These are phyloP conservation scores for Aspergillus asperescens DNA, from an alignment of 495 filamentous ascomycete genomes.

Conservation along the genomic window DNA sequence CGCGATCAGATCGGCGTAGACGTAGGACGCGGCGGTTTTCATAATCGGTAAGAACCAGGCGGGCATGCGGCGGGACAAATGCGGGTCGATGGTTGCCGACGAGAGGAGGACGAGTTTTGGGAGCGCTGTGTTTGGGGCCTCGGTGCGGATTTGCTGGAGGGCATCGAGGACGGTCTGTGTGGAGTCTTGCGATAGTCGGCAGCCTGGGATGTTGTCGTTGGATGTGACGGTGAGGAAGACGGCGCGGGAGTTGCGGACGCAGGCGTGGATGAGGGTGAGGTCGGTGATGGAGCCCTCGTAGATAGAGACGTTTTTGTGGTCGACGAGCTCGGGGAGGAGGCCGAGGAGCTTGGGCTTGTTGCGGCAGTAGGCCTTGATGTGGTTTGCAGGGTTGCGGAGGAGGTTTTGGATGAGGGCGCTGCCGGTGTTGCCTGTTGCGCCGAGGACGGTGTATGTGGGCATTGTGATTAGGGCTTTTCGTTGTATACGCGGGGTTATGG, in stretches of 20 bases:
- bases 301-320: constrained; percentile 23
- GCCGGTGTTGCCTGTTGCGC: constrained; percentile 24
- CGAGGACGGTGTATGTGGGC: constrained; percentile 23
- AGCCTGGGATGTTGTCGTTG: constrained; percentile 38
- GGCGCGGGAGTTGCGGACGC: constrained; percentile 24
- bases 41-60: not conserved
- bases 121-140: not conserved
- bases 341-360: constrained; percentile 32
- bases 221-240: constrained; percentile 33
- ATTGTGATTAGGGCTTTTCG: not conserved
- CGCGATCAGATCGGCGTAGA: constrained; percentile 14
- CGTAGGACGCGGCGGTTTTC: not conserved
- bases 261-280: constrained; percentile 25
- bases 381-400: constrained; percentile 17
- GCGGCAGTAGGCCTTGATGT: constrained; percentile 37
- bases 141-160: constrained; percentile 20
- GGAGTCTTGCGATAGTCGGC: constrained; percentile 26
- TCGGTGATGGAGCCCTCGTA: constrained; percentile 38
- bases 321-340: constrained; percentile 22
- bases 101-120: constrained; percentile 39
- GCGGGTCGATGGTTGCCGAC: constrained; percentile 33
- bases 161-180: constrained; percentile 29
- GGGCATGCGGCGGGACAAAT: constrained; percentile 20
- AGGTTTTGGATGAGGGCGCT: constrained; percentile 31
- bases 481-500: not conserved